Base-by-base conservation (phyloP, 2,329 filamentous ascomycete species). In the Chalara sp. region DNA sequence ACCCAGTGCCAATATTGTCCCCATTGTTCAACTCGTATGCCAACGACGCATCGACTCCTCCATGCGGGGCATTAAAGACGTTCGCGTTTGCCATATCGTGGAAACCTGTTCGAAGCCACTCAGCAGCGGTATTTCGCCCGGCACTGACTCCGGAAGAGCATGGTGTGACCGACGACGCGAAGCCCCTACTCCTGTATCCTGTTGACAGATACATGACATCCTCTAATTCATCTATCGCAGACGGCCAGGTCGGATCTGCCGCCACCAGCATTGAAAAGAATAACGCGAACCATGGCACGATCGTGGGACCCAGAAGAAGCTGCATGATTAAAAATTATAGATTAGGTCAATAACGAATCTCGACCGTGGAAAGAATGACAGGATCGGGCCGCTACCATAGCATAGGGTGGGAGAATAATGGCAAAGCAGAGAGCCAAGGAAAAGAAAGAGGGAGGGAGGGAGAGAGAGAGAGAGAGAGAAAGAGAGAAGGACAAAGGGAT, bases 61-160 rank as follows among this genome's bases (percentile, higher is more conserved):
- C 80, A 5, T 58, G 51, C 6, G 57, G 53, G 37, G 70, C 68
- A 32, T 67, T 70, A 54, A 66, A 73, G 10, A 67, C 62, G 58
- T 78, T 80, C 32, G 70, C 74, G 3, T 78, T 79, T 5, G 77
- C 69, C 74, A 82, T 80, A 61, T 83, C 80, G 64, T 83, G 80
- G 54, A 84, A 83, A 29, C 74, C 80, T 3, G 76, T 74, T 32
- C 80, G 73, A 41, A 84, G 65, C 80, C 80, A 84, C 64, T 83
- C 79, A 6, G 79, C 79, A 5, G 80, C 78, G 43, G 78, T 79
- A 37, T 76, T 71, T 45, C 80, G 75, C 44, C 79, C 80, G 2
- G 73, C 69, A 0, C 76, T 77, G 1, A 73, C 72, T 21, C 73
- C 72, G 51, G 78, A 72, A 42, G 70, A 70, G 65, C 80, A 84